Conservation (phyloP, 2,329 filamentous ascomycete genomes). For the Botryotinia globosa region DNA sequence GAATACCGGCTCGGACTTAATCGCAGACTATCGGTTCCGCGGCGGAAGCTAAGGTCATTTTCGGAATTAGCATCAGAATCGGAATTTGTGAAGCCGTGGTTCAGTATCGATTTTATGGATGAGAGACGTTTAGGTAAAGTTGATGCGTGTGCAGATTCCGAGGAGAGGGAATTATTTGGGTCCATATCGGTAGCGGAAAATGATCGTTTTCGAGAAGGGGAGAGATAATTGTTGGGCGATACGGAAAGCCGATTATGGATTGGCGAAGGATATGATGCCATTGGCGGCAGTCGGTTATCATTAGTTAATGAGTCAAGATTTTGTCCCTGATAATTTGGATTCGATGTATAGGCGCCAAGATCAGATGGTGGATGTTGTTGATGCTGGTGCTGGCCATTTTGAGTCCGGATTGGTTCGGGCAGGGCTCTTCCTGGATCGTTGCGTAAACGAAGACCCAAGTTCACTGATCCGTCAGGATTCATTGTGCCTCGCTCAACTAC, state of each 20-base stretch:
- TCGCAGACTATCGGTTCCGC: conserved; percentile 19
- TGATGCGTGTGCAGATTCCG: conserved; percentile 24
- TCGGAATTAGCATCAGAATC: conserved; percentile 22
- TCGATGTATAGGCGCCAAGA: conserved; percentile 45
- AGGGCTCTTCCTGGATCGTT: conserved; percentile 36
- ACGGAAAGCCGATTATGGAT: conserved; percentile 57
- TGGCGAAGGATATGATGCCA: conserved; percentile 37
- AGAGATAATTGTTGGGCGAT: conserved; percentile 59
- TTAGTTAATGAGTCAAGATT: conserved; percentile 47
- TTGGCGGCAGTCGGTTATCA: conserved; percentile 58
- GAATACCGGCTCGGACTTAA: conserved; percentile 27
- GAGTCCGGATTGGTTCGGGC: conserved; percentile 34
- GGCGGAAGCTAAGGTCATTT: conserved; percentile 19
- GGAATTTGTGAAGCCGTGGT: conserved; percentile 45
- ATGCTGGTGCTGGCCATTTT: conserved; percentile 30
- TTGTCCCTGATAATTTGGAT: conserved; percentile 30
- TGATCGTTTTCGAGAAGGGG: conserved; percentile 62
- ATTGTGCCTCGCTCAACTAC: conserved; percentile 47
- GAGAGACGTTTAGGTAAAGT: conserved; percentile 61
- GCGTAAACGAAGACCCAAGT: conserved; percentile 55
- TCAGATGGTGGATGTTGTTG: conserved; percentile 43
- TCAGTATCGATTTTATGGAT: conserved; percentile 74
- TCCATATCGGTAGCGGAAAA: conserved; percentile 61
- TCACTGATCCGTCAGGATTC: conserved; percentile 64
- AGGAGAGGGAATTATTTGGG: conserved; percentile 24